A percentile compares a stretch with the other conserved stretches of the same genome.
Conservation (phyloP, 73 alveolate genomes). For the Paramecium tetraurelia region DNA sequence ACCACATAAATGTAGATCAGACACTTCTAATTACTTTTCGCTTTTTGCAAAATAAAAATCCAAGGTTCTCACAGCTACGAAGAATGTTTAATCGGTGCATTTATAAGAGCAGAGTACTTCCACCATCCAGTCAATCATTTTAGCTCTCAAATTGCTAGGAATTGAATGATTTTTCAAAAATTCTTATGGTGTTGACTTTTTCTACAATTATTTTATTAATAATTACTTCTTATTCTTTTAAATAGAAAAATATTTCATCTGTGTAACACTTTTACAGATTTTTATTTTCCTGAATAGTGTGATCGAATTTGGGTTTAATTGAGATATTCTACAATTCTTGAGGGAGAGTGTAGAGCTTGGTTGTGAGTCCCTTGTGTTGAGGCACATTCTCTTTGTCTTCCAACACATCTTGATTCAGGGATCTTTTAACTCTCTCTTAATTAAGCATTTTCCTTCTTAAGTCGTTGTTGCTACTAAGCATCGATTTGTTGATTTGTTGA, state of each 20-base stretch:
- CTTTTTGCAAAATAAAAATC: constrained; percentile 72
- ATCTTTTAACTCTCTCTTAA: not conserved
- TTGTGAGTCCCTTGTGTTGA: not conserved
- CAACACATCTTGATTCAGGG: not conserved
- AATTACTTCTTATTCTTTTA: constrained; percentile 6
- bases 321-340: not conserved
- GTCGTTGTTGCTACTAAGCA: not conserved
- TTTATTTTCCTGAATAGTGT: not conserved
- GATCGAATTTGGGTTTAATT: not conserved
- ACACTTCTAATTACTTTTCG: constrained; percentile 16
- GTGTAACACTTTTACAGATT: not conserved
- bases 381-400: constrained; percentile 40
- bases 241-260: not conserved
- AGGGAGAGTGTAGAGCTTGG: not conserved
- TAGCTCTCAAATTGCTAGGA: constrained; percentile 74
- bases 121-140: constrained; percentile 96
- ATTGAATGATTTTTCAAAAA: constrained; percentile 65
- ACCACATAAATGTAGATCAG: constrained; percentile 78
- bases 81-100: constrained; percentile 76
- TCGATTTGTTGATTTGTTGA: not conserved
- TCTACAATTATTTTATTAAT: not conserved
- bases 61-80: constrained; percentile 85
- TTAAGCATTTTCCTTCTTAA: not conserved
- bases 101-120: constrained; percentile 86
- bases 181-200: constrained; percentile 1